Evolutionary conservation across 495 filamentous ascomycete species (phyloP).

Genomic region (Xylaria curta): DNA sequence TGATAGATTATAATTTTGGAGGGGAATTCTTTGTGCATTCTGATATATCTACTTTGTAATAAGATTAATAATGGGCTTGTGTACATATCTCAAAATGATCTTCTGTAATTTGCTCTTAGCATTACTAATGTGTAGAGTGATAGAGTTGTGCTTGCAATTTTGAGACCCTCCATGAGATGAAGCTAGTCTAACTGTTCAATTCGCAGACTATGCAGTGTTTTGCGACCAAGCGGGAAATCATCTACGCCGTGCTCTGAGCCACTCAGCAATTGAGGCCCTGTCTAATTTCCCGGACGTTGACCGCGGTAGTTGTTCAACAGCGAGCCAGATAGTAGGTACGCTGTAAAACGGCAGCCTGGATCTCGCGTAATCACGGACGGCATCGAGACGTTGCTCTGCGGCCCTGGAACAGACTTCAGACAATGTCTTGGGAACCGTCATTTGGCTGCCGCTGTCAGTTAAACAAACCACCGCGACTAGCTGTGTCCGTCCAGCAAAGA

Average conservation of each 20-base stretch:
- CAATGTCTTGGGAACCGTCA: constrained; percentile 21
- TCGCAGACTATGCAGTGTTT: background rate
- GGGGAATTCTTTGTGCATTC: background rate
- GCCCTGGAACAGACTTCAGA: constrained; percentile 44
- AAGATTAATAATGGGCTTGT: background rate
- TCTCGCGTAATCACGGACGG: constrained; percentile 17
- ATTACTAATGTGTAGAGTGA: background rate
- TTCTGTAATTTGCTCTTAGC: background rate
- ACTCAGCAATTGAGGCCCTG: constrained; percentile 21
- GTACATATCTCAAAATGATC: background rate
- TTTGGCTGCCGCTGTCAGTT: constrained; percentile 32
- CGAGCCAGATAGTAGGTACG: constrained; percentile 34
- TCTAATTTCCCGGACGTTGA: constrained; percentile 39
- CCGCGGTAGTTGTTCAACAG: constrained; percentile 32
- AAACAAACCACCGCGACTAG: constrained; percentile 37
- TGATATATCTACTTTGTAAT: background rate
- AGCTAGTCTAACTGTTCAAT: background rate
- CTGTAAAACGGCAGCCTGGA: constrained; percentile 37
- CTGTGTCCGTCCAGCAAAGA: constrained; percentile 34
- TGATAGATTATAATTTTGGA: background rate
- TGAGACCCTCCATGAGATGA: background rate
- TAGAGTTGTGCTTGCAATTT: background rate
- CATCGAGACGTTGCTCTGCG: constrained; percentile 34
- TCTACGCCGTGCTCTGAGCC: background rate
- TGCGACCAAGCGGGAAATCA: background rate